These are phyloP conservation scores for Candida verbasci DNA, from an alignment of 805 yeast genomes.

Conservation along the genomic window DNA sequence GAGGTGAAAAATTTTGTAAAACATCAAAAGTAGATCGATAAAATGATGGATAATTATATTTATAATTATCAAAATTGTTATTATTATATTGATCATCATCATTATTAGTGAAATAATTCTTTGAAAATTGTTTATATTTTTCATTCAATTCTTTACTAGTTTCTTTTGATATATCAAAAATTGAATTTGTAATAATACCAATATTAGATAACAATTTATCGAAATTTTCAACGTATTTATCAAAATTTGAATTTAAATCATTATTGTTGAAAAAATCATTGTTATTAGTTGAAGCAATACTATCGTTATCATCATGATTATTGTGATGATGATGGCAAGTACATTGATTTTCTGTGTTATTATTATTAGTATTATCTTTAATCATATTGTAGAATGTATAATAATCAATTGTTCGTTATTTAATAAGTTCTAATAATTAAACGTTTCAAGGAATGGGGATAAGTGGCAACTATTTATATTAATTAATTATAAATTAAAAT, in stretches of 20 bases:
- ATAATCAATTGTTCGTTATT: too few species aligned
- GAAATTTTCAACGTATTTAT: constrained; percentile 11
- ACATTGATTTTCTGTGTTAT: too few species aligned
- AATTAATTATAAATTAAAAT: too few species aligned
- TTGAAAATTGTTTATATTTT: constrained; percentile 15
- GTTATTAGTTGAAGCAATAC: not conserved
- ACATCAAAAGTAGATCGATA: constrained; percentile 8
- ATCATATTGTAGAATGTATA: too few species aligned
- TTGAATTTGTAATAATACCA: constrained; percentile 21
- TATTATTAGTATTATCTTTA: too few species aligned
- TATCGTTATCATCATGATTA: not conserved
- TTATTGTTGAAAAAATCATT: not conserved
- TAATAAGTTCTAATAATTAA: too few species aligned
- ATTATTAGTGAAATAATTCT: constrained; percentile 9
- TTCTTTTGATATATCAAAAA: constrained; percentile 20
- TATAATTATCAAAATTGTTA: too few species aligned
- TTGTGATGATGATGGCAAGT: not conserved
- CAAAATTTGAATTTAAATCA: not conserved
- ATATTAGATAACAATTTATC: constrained; percentile 22
- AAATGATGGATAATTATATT: constrained; percentile 11
- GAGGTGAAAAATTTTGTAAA: constrained; percentile 5
- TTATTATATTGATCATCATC: too few species aligned
- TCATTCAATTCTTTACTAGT: constrained; percentile 20
- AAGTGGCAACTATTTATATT: too few species aligned
- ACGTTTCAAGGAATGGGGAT: too few species aligned